Evolutionary conservation across 1,139 yeast genomes (phyloP).

Genomic region (Suhomyces bribrorum): DNA sequence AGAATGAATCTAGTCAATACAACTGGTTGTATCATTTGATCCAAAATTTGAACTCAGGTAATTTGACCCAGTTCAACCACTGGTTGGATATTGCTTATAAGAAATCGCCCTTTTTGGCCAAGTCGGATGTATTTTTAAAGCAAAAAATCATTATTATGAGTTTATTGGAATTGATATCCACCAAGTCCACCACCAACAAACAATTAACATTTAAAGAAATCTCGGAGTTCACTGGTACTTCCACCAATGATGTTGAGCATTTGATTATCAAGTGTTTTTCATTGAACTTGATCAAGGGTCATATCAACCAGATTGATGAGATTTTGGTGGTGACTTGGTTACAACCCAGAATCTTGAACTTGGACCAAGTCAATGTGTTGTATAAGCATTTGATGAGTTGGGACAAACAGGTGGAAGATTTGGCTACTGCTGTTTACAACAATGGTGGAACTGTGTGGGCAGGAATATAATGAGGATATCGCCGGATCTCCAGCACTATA

Average conservation of each 20-base stretch:
- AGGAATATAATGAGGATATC: slow-evolving; percentile 20
- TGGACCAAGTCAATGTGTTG: slow-evolving; percentile 76
- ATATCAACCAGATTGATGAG: slow-evolving; percentile 82
- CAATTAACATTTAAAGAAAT: slow-evolving; percentile 73
- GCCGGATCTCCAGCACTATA: no score
- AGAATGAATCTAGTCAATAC: slow-evolving; percentile 47
- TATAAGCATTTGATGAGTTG: slow-evolving; percentile 71
- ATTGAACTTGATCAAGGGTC: slow-evolving; percentile 78
- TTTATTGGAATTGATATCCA: slow-evolving; percentile 81
- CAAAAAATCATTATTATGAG: slow-evolving; percentile 94
- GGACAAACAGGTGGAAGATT: slow-evolving; percentile 70
- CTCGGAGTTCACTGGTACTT: slow-evolving; percentile 67
- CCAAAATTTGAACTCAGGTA: slow-evolving; percentile 74
- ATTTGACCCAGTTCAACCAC: slow-evolving; percentile 60
- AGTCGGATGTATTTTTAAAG: slow-evolving; percentile 66
- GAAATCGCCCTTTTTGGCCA: slow-evolving; percentile 61
- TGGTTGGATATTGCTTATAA: slow-evolving; percentile 39
- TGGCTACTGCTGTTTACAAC: slow-evolving; percentile 50
- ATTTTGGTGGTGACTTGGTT: slow-evolving; percentile 86
- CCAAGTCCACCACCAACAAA: slow-evolving; percentile 74
- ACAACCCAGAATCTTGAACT: slow-evolving; percentile 90
- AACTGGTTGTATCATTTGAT: slow-evolving; percentile 76
- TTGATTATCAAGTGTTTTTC: slow-evolving; percentile 90
- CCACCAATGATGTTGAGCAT: slow-evolving; percentile 78
- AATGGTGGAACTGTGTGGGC: slow-evolving; percentile 47